A percentile compares a stretch with the other conserved stretches of the same genome.
phyloP scores from a whole-genome alignment of 2,329 filamentous ascomycete genomes.

The Arthrobotrys iridis region DNA sequence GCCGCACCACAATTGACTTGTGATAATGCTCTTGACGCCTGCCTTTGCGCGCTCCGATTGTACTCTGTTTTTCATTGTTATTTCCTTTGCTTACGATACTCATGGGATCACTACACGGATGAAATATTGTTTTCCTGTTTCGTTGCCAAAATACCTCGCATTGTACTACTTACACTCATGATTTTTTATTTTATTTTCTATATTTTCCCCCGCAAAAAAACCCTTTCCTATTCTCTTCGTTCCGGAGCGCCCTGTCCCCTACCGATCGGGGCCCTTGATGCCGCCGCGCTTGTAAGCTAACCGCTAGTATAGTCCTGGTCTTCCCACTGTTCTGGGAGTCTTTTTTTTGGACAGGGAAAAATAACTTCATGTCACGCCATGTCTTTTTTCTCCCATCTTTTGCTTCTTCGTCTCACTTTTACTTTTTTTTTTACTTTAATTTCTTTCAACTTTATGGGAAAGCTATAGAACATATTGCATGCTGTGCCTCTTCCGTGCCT shows the following conservation, averaged over 20 bases:
- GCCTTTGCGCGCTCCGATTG: neutral
- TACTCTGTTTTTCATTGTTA: conserved; percentile 14
- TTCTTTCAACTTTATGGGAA: neutral
- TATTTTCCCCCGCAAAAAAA: conserved; percentile 8
- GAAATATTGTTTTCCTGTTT: conserved; percentile 18
- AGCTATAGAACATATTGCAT: neutral
- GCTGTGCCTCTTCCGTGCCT: no score
- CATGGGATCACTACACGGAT: conserved; percentile 46
- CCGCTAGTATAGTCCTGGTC: neutral
- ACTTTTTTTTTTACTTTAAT: neutral
- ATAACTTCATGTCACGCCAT: neutral
- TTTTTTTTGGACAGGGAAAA: no score
- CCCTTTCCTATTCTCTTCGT: neutral
- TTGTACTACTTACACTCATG: no score
- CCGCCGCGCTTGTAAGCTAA: conserved; percentile 18
- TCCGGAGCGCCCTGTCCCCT: neutral
- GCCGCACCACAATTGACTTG: conserved; percentile 50
- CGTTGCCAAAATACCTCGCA: conserved; percentile 28
- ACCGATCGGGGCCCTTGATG: conserved; percentile 2
- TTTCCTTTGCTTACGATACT: conserved; percentile 39
- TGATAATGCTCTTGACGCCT: conserved; percentile 34
- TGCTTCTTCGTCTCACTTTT: neutral
- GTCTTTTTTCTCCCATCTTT: neutral
- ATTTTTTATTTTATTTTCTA: no score
- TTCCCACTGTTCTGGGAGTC: conserved; percentile 36